These are phyloP conservation scores for Podila minutissima DNA, from an alignment of 192 early-diverging fungal genomes.

Conservation along the genomic window DNA sequence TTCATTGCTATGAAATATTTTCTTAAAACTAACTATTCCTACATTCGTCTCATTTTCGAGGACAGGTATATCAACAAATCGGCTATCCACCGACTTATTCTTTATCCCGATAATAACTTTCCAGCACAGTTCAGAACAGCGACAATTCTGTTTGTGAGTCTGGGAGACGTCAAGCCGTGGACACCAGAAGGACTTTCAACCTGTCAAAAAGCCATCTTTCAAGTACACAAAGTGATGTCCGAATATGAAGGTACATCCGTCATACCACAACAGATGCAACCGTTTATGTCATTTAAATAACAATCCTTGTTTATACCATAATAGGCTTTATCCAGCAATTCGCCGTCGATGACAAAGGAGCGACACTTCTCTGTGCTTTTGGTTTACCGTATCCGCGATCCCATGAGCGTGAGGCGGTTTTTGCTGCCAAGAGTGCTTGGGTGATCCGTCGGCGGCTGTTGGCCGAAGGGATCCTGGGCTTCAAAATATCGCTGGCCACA, in stretches of 20 bases:
- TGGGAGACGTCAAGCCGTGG: conserved; percentile 53
- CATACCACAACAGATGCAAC: too few relatives aligned
- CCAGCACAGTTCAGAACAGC: conserved; percentile 62
- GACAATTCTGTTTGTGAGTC: conserved; percentile 63
- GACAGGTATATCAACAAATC: conserved; percentile 58
- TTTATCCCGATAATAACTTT: conserved; percentile 49
- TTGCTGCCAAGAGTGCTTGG: conserved; percentile 60
- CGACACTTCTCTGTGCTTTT: conserved; percentile 55
- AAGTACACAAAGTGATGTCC: conserved; percentile 46
- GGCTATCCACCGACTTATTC: conserved; percentile 53
- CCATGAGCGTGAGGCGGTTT: conserved; percentile 59
- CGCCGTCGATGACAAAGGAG: conserved; percentile 63
- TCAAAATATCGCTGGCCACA: conserved; percentile 57
- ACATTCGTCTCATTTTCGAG: not conserved
- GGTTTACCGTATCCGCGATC: conserved; percentile 58
- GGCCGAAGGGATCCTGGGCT: conserved; percentile 18
- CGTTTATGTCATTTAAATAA: too few relatives aligned
- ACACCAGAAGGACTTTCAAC: conserved; percentile 52
- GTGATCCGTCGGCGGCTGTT: conserved; percentile 37
- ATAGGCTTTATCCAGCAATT: conserved; percentile 60
- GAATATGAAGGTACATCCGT: conserved; percentile 55
- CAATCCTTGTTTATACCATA: not conserved
- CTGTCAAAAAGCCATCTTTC: conserved; percentile 50
- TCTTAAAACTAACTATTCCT: not conserved
- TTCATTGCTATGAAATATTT: too few relatives aligned